phyloP scores from a whole-genome alignment of 306 rosid species.

The Astragalus membranaceus region DNA sequence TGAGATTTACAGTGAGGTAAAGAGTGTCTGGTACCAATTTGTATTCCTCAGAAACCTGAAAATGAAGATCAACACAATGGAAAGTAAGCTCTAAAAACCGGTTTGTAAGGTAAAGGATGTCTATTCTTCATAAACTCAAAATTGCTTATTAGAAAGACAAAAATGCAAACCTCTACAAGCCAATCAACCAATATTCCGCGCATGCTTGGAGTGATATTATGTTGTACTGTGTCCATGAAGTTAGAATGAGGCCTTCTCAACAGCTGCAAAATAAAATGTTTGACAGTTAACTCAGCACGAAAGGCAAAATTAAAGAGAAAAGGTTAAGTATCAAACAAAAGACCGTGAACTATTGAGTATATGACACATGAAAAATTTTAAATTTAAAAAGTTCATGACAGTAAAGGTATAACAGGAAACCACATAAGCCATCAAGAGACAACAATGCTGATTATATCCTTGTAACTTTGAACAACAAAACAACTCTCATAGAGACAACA shows the following conservation, averaged over 20 bases:
- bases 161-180: conserved; percentile 85
- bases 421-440: neutral
- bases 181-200: conserved; percentile 88
- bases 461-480: neutral
- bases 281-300: neutral
- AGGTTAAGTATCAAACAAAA: neutral
- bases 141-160: neutral
- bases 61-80: neutral
- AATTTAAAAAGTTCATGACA: neutral
- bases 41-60: conserved; percentile 86
- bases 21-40: conserved; percentile 71
- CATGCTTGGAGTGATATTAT: conserved; percentile 77
- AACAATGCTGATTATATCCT: neutral
- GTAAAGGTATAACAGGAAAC: neutral
- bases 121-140: no score
- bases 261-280: conserved; percentile 43
- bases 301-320: conserved; percentile 13
- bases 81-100: neutral
- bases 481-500: neutral
- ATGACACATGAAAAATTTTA: no score
- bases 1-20: conserved; percentile 72
- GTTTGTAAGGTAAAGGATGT: no score
- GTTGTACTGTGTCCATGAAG: conserved; percentile 68
- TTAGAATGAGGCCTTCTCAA: conserved; percentile 57
- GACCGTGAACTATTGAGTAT: no score